phyloP scores from a whole-genome alignment of 2,329 filamentous ascomycete species.

The Orbilia blumenaviensis region DNA sequence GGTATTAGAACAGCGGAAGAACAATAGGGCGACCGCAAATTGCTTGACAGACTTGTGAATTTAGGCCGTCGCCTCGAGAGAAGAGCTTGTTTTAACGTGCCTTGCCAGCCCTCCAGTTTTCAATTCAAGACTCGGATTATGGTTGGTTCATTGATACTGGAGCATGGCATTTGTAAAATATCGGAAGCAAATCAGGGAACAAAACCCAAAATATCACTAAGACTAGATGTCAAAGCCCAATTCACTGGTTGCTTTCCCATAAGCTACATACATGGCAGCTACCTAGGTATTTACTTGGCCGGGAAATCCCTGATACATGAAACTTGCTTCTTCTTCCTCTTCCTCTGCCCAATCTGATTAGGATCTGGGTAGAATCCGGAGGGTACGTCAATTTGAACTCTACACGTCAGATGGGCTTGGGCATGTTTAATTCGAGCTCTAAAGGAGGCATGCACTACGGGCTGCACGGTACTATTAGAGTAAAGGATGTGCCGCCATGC shows the following conservation, averaged over 20 bases:
- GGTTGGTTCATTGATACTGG: slow-evolving; percentile 10
- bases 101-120: not conserved
- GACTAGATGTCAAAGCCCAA: slow-evolving; percentile 15
- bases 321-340: slow-evolving; percentile 21
- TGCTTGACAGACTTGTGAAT: slow-evolving; percentile 5
- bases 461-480: slow-evolving; percentile 44
- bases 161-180: slow-evolving; percentile 19
- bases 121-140: slow-evolving; percentile 18
- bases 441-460: slow-evolving; percentile 36
- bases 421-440: slow-evolving; percentile 49
- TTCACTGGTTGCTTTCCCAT: not conserved
- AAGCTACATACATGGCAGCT: slow-evolving; percentile 44
- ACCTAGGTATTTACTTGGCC: slow-evolving; percentile 18
- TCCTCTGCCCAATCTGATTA: not conserved
- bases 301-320: slow-evolving; percentile 12
- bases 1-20: slow-evolving; percentile 22
- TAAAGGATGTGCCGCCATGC: slow-evolving; percentile 46
- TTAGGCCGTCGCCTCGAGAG: not conserved
- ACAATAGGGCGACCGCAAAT: slow-evolving; percentile 4
- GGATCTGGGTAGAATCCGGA: slow-evolving; percentile 31
- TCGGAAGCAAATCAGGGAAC: slow-evolving; percentile 34
- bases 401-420: slow-evolving; percentile 52
- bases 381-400: slow-evolving; percentile 47
- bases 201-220: slow-evolving; percentile 1
- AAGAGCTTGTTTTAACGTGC: slow-evolving; percentile 43